Evolutionary conservation across 148 eudicot genomes (phyloP), one percentile per base, ranked within the genome.

Genomic region (Rhododendron kiyosumense): DNA sequence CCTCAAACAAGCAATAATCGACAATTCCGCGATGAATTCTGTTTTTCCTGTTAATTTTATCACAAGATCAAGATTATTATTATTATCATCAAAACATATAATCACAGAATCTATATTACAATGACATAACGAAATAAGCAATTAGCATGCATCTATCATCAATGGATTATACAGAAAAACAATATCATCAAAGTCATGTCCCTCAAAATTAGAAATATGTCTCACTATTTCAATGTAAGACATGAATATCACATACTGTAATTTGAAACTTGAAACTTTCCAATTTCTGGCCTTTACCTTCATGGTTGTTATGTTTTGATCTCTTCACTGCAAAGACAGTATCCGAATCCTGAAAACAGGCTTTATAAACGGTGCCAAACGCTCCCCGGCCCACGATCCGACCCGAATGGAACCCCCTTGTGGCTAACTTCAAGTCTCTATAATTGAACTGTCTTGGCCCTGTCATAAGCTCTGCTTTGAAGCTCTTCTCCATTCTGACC

Each of bases 301-400:
- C 95, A 51, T 90, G 92, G 69, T 82, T 71, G 5, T 71, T 51
- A 34, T 93, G 96, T 57, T 89, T 93, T 38, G 97, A 96, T 90
- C 97, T 93, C 86, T 96, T 96, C 14, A 96, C 98, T 10, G 98
- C 98, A 30, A 92, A 90, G 54, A 91, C 18, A 7, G 88, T 82
- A 2, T 93, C 90, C 3, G 93, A 79, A 41, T 87, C 57, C 2
- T 22, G 61, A 67, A 95, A 92, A 86, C 86, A 79, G 7, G 96
- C 98, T 85, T 92, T 95, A 81, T 94, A 95, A 83, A 95, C 98
- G 12, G 94, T 93, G 36, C 98, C 98, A 71, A 94, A 95, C 0
- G 97, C 96, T 7, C 98, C 98, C 52, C 88, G 90, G 8, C 98
- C 98, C 2, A 95, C 79, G 63, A 93, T 87, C 73, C 97, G 89